Conservation (phyloP, 805 yeast species). For the Myxozyma udenii region DNA sequence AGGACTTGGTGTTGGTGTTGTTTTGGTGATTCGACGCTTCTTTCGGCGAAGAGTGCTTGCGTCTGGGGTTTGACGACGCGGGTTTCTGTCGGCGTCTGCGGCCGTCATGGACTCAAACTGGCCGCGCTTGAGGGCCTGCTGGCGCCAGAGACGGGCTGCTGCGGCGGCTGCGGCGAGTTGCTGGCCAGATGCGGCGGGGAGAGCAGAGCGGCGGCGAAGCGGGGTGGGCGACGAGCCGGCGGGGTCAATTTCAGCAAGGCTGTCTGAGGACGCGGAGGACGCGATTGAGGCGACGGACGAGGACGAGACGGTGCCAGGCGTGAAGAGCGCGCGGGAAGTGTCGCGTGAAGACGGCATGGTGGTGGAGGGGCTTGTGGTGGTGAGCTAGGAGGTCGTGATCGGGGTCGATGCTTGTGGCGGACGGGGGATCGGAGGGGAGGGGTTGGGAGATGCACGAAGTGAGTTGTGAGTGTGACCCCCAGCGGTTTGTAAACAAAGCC, state of each 20-base stretch:
- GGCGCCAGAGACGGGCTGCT: neutral
- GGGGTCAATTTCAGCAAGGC: too few relatives aligned
- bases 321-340: too few relatives aligned
- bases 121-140: neutral
- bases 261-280: too few relatives aligned
- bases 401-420: neutral
- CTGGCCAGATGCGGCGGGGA: neutral
- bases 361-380: neutral
- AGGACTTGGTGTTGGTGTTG: neutral
- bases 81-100: neutral
- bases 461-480: too few relatives aligned
- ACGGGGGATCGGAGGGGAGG: neutral
- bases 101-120: neutral
- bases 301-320: too few relatives aligned
- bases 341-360: neutral
- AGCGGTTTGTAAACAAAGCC: too few relatives aligned
- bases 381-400: neutral
- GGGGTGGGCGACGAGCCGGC: too few relatives aligned
- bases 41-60: neutral
- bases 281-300: too few relatives aligned
- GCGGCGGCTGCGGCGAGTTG: neutral
- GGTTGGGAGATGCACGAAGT: neutral
- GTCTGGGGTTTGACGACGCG: too few relatives aligned
- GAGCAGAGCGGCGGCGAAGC: too few relatives aligned
- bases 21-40: too few relatives aligned